Base-by-base conservation (phyloP, 2,329 filamentous ascomycete species). In the Claviceps fusiformis region DNA sequence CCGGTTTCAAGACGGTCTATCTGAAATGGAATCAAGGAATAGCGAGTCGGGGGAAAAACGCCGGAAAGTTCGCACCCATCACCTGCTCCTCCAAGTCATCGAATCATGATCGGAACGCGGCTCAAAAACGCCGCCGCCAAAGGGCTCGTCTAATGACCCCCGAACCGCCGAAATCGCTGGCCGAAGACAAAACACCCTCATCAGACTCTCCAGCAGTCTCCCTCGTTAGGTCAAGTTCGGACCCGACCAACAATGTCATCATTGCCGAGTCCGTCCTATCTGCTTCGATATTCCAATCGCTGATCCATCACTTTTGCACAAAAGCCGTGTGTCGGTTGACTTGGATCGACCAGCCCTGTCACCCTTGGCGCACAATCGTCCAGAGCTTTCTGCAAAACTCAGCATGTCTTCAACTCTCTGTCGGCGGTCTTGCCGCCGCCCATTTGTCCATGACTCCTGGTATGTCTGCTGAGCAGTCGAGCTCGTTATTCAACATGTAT, bases 21-120 rank as follows among this genome's bases (percentile, higher is more conserved):
- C 56, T 62, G 9, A 58, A 50, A 56, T 62, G 61, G 61, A 41
- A 59, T 31, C 60, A 61, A 43, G 60, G 61, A n/a, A 56, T 62
- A 11, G 61, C 61, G 1, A 62, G 61, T 47, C 56, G 61, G 24
- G 59, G 61, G 3, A 58, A 50, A 46, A 48, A 60, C 29, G 55
- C 61, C 1, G 61, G 61, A 5, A 60, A 56, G 19, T 47, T 50
- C 1, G 27, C 50, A 15, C 61, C 61, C 0, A 56, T 57, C 2
- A 10, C 54, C 31, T 41, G 27, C 19, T 7, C 31, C 19, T 7
- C 31, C 24, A 54, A 43, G 6, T 24, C n/a, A 15, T n/a, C 29
- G 2, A 24, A 17, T 5, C 17, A 10, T 15, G 31, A 52, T 27
- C 3, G 3, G n/a, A 27, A 29, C n/a, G 29, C 45, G 24, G 31